Percentiles rank a stretch among this genome's conserved stretches.
Evolutionary conservation across 2,329 filamentous ascomycete species (phyloP).

Genomic region (Karstenula rhodostoma): DNA sequence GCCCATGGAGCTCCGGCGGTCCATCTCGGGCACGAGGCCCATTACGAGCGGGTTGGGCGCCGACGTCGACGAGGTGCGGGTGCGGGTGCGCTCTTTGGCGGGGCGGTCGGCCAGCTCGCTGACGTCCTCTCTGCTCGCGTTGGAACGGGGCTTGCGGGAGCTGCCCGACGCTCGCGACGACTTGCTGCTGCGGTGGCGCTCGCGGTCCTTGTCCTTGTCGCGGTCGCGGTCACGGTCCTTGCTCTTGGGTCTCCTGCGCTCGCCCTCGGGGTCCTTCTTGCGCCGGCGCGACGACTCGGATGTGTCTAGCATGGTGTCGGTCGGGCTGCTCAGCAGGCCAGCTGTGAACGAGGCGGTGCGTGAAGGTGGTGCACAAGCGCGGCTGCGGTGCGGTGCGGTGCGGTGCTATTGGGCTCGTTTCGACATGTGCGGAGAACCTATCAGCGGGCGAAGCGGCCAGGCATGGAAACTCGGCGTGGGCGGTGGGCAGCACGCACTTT

Average conservation of each 20-base stretch:
- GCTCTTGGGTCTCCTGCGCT: conserved; percentile 33
- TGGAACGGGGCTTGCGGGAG: conserved; percentile 41
- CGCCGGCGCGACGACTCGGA: conserved; percentile 46
- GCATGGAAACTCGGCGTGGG: conserved; percentile 29
- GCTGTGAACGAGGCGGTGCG: conserved; percentile 29
- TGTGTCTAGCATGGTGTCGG: conserved; percentile 38
- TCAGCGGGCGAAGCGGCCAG: conserved; percentile 38
- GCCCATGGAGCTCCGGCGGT: conserved; percentile 47
- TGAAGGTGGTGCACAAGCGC: conserved; percentile 36
- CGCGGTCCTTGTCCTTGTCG: conserved; percentile 34
- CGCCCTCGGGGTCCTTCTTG: conserved; percentile 45
- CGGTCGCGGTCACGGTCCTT: conserved; percentile 39
- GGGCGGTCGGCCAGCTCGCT: conserved; percentile 31
- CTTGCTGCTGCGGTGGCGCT: conserved; percentile 38
- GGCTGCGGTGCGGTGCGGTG: conserved; percentile 31
- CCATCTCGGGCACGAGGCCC: conserved; percentile 58
- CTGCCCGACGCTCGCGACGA: conserved; percentile 26
- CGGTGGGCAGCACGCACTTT: background rate
- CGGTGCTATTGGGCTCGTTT: conserved; percentile 39
- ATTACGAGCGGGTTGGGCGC: conserved; percentile 47
- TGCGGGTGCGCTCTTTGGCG: conserved; percentile 37
- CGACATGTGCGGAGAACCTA: conserved; percentile 39
- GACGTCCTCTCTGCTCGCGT: conserved; percentile 33
- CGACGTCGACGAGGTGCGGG: conserved; percentile 38
- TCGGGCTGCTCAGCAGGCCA: conserved; percentile 24